Base-by-base conservation (phyloP, 139 green algal genomes). In the Tetraselmis chui region DNA sequence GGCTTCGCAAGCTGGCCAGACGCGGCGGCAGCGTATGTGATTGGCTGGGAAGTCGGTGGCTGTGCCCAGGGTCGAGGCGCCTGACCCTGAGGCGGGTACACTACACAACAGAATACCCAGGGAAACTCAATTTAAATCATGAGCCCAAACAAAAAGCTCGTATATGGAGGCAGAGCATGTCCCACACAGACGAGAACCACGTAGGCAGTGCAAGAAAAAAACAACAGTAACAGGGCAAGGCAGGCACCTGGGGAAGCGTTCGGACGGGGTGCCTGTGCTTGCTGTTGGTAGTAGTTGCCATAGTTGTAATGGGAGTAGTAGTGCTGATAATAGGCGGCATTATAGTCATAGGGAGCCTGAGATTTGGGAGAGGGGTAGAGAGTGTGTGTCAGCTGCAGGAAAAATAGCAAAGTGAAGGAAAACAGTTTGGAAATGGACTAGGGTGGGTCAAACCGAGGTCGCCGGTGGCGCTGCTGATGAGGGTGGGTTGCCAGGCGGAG, bases 261-360 rank as follows among this genome's bases (percentile, higher is more conserved):
- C n/a, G n/a, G n/a, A n/a, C n/a, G n/a, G n/a, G n/a, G n/a, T n/a
- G n/a, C n/a, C 45, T 5, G 45, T 18, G 45, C 45, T 18, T 67
- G 45, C 45, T 67, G 45, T 27, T 59, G 29, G 58, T 59, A 59
- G 58, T 77, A 77, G 2, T 29, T 29, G 25, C 59, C n/a, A n/a
- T n/a, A n/a, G n/a, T n/a, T 29, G 27, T 77, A 82, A 23, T 82
- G 28, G 32, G 28, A 27, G 31, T 77, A 31, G 59, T 83, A 79
- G 30, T 83, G 80, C 24, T 74, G 29, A 23, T 83, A 78, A 30
- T 83, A 83, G 0, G 80, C 80, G 1, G 80, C 80, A 30, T 5
- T 18, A 18, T 67, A 67, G 45, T 67, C 45, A 67, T 67, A 67
- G 11, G 45, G 11, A 67, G 45, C 45, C 45, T 67, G 45, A 5